Conservation (phyloP, 2,329 filamentous ascomycete species). For the Colletotrichum cereale region DNA sequence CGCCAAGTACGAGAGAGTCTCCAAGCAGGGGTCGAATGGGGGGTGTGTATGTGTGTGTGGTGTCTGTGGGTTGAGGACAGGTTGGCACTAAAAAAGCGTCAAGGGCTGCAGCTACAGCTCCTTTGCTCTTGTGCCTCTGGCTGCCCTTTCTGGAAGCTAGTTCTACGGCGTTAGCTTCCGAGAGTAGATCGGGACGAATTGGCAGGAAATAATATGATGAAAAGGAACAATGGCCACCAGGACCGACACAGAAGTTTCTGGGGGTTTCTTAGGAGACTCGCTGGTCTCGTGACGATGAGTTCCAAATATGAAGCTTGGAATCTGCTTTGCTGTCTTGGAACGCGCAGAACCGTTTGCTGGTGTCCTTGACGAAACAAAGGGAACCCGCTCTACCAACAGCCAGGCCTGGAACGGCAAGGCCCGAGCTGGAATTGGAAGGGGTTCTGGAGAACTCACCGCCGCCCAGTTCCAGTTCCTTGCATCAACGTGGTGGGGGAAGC, state of each 20-base stretch:
- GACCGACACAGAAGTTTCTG: background rate
- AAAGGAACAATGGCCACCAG: background rate
- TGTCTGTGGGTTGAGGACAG: conserved; percentile 47
- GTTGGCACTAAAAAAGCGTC: conserved; percentile 44
- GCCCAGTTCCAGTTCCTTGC: conserved; percentile 7
- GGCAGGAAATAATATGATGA: background rate
- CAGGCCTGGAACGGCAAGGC: conserved; percentile 7
- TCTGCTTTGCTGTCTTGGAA: conserved; percentile 18
- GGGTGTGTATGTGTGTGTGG: conserved; percentile 27
- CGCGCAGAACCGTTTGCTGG: conserved; percentile 14
- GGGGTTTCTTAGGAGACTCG: background rate
- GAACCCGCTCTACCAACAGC: conserved; percentile 25
- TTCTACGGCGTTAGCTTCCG: conserved; percentile 11
- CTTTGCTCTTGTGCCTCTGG: conserved; percentile 10
- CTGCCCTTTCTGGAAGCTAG: conserved; percentile 24
- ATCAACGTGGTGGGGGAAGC: conserved; percentile 7
- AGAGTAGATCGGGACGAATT: conserved; percentile 5
- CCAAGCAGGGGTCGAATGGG: conserved; percentile 35
- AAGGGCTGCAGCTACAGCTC: conserved; percentile 5
- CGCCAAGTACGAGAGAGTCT: conserved; percentile 33
- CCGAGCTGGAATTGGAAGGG: conserved; percentile 26
- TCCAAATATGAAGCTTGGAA: conserved; percentile 10
- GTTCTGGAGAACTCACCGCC: conserved; percentile 24
- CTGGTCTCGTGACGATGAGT: conserved; percentile 25
- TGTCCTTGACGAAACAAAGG: conserved; percentile 26